Percentiles rank a stretch among this genome's conserved stretches.
Evolutionary conservation across 2,329 filamentous ascomycete genomes (phyloP).

Genomic region (Colletotrichum echinochloae): DNA sequence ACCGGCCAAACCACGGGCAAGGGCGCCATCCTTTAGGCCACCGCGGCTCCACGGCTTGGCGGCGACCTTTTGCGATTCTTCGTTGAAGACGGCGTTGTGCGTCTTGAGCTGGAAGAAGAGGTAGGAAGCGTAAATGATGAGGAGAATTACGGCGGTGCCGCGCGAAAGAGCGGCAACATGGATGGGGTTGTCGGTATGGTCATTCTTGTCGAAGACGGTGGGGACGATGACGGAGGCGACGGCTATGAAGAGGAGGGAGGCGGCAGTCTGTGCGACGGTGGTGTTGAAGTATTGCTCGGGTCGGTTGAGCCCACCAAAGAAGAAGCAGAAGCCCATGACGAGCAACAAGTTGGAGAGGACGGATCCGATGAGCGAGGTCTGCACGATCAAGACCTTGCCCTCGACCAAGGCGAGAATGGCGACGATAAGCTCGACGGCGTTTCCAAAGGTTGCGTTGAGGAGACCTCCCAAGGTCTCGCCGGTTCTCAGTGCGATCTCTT

Average conservation of each 20-base stretch:
- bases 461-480: conserved; percentile 91
- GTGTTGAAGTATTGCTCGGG: conserved; percentile 91
- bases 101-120: conserved; percentile 93
- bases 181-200: conserved; percentile 50
- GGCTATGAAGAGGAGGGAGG: conserved; percentile 82
- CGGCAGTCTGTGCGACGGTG: conserved; percentile 89
- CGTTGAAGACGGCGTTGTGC: conserved; percentile 83
- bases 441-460: conserved; percentile 90
- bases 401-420: conserved; percentile 85
- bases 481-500: conserved; percentile 84
- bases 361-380: conserved; percentile 91
- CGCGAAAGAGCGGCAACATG: conserved; percentile 75
- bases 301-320: conserved; percentile 84
- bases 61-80: conserved; percentile 81
- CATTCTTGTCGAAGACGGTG: conserved; percentile 79
- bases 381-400: conserved; percentile 83
- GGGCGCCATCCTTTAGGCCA: conserved; percentile 49
- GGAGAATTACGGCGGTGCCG: conserved; percentile 81
- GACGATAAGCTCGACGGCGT: conserved; percentile 90
- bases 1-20: conserved; percentile 55
- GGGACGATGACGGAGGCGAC: conserved; percentile 89
- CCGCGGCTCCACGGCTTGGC: conserved; percentile 61
- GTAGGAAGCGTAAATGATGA: conserved; percentile 86
- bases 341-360: conserved; percentile 92
- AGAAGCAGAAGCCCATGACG: conserved; percentile 93